phyloP scores from a whole-genome alignment of 2,329 filamentous ascomycete species.

The Fusarium sulawesiense region DNA sequence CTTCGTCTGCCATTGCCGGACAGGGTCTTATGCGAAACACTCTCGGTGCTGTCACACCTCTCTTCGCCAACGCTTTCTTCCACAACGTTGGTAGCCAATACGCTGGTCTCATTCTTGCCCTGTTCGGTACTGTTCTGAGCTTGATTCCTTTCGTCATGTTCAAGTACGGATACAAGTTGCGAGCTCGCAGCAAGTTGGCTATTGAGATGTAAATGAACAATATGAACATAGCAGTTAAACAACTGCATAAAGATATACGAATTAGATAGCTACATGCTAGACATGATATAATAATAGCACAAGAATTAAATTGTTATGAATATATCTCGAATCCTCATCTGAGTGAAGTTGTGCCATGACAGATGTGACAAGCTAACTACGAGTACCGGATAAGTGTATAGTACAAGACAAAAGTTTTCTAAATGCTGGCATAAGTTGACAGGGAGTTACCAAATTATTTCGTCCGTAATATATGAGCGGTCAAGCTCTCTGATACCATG shows the following conservation, averaged over 20 bases:
- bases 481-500: too few relatives aligned
- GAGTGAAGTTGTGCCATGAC: background rate
- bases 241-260: background rate
- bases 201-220: constrained; percentile 29
- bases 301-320: background rate
- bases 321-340: background rate
- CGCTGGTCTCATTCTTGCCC: constrained; percentile 35
- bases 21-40: constrained; percentile 41
- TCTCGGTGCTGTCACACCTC: constrained; percentile 35
- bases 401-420: too few relatives aligned
- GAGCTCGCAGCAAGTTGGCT: constrained; percentile 40
- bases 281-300: background rate
- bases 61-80: constrained; percentile 40
- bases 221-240: background rate
- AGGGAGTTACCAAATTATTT: too few relatives aligned
- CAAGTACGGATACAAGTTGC: constrained; percentile 34
- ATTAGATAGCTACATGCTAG: background rate
- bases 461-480: too few relatives aligned
- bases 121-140: constrained; percentile 34
- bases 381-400: too few relatives aligned
- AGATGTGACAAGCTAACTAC: too few relatives aligned
- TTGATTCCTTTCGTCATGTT: constrained; percentile 41
- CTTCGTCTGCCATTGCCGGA: constrained; percentile 37
- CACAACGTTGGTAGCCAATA: constrained; percentile 40
- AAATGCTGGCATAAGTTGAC: too few relatives aligned